These are phyloP conservation scores for Populus alba DNA, from an alignment of 345 rosid genomes.

Conservation along the genomic window DNA sequence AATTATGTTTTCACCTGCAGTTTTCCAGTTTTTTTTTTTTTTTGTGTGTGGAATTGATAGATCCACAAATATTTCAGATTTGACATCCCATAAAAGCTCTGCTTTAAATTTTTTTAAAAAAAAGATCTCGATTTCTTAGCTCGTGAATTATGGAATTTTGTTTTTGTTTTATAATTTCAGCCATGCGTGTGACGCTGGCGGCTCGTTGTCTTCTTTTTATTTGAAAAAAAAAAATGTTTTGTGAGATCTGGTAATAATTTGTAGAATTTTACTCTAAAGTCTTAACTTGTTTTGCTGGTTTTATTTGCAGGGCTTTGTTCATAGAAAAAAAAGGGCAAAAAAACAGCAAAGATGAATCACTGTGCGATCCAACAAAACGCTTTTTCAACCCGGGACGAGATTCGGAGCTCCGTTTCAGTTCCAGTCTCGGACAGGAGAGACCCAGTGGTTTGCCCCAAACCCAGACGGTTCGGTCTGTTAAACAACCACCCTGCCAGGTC, in stretches of 20 bases:
- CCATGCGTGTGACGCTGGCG: not conserved
- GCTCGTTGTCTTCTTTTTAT: not conserved
- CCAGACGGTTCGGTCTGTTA: constrained; percentile 55
- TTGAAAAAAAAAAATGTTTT: too few relatives aligned
- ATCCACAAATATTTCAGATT: not conserved
- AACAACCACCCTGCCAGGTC: constrained; percentile 49
- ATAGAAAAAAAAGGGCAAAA: not conserved
- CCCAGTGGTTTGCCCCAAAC: constrained; percentile 68
- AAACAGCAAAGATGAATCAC: constrained; percentile 49
- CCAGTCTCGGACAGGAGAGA: constrained; percentile 40
- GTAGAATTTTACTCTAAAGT: not conserved
- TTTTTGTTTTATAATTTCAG: not conserved
- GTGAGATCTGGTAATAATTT: not conserved
- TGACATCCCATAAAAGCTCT: not conserved
- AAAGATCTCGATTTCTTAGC: not conserved
- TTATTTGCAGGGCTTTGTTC: constrained; percentile 1
- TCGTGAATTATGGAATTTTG: not conserved
- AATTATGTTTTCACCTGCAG: not conserved
- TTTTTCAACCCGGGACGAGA: constrained; percentile 53
- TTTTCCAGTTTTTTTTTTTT: not conserved
- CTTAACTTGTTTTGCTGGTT: not conserved
- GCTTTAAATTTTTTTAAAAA: too few relatives aligned
- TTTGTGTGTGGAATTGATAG: not conserved
- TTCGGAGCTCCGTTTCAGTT: constrained; percentile 34
- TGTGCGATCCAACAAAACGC: constrained; percentile 53